Percentiles rank a stretch among this genome's conserved stretches.
Evolutionary conservation across 164 flowering plant species (phyloP).

Genomic region (Tetracentron sinense): DNA sequence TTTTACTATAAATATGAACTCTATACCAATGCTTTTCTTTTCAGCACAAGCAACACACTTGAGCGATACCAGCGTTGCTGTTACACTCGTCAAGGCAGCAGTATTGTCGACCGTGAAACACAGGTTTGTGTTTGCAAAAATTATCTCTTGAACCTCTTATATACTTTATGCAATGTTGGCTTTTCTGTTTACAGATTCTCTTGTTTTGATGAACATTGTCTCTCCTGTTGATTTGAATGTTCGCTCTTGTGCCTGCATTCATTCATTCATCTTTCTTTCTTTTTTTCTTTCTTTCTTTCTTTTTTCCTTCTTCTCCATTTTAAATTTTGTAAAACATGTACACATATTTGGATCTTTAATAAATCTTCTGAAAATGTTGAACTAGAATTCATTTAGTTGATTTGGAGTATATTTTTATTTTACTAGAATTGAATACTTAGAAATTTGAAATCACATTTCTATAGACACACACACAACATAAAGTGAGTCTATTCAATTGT

Average conservation of each 20-base stretch:
- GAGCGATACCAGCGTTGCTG: slow-evolving; percentile 72
- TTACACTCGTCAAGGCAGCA: slow-evolving; percentile 49
- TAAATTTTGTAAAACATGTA: too few relatives aligned
- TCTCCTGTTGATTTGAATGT: not conserved
- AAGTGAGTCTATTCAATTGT: too few relatives aligned
- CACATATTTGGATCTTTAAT: too few relatives aligned
- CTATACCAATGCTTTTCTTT: slow-evolving; percentile 1
- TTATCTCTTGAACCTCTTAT: not conserved
- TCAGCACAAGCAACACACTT: slow-evolving; percentile 53
- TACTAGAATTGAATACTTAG: too few relatives aligned
- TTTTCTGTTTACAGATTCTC: not conserved
- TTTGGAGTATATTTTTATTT: too few relatives aligned
- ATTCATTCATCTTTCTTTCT: not conserved
- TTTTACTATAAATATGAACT: not conserved
- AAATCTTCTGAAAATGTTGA: too few relatives aligned
- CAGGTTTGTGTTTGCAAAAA: slow-evolving; percentile 36
- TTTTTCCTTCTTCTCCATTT: too few relatives aligned
- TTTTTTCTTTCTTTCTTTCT: too few relatives aligned
- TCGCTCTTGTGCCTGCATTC: not conserved
- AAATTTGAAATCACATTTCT: too few relatives aligned
- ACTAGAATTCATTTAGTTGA: too few relatives aligned
- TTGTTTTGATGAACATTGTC: not conserved
- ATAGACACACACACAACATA: too few relatives aligned
- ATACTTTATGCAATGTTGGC: not conserved
- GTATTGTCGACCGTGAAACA: slow-evolving; percentile 45